A percentile compares a stretch with the other conserved stretches of the same genome.
Conservation (phyloP, 768 basidiomycete genomes). For the Tubosaeta sp. region DNA sequence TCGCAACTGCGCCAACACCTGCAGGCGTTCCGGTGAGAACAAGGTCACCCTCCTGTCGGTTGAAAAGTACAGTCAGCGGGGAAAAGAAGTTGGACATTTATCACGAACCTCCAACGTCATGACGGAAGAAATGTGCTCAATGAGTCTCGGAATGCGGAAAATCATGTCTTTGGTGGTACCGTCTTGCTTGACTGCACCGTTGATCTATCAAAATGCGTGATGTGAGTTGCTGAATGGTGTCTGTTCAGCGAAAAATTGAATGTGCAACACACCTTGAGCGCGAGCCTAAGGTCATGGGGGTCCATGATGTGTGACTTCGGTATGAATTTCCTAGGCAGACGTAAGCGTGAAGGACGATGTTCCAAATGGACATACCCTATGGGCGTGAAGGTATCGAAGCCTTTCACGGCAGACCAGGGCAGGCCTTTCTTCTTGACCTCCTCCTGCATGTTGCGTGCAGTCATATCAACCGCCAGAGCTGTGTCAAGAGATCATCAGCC, state of each 20-base stretch:
- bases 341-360: not conserved
- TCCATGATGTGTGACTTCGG: slow-evolving; percentile 66
- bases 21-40: slow-evolving; percentile 89
- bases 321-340: slow-evolving; percentile 62
- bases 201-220: slow-evolving; percentile 52
- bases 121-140: slow-evolving; percentile 90
- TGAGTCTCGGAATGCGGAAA: slow-evolving; percentile 81
- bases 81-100: not conserved
- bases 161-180: slow-evolving; percentile 90
- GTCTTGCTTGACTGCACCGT: slow-evolving; percentile 77
- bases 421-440: slow-evolving; percentile 87
- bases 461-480: slow-evolving; percentile 97
- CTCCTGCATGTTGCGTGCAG: slow-evolving; percentile 92
- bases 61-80: not conserved
- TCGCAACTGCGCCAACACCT: slow-evolving; percentile 75
- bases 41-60: slow-evolving; percentile 78
- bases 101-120: slow-evolving; percentile 86
- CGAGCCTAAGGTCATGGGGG: slow-evolving; percentile 71
- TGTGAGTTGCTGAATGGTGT: not conserved
- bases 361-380: slow-evolving; percentile 52
- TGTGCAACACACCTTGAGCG: slow-evolving; percentile 55
- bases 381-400: slow-evolving; percentile 95
- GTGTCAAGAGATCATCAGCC: slow-evolving; percentile 1
- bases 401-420: slow-evolving; percentile 98
- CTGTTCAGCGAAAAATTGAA: not conserved